Base-by-base conservation (phyloP, 768 basidiomycete species). In the Pleurotus platypus region DNA sequence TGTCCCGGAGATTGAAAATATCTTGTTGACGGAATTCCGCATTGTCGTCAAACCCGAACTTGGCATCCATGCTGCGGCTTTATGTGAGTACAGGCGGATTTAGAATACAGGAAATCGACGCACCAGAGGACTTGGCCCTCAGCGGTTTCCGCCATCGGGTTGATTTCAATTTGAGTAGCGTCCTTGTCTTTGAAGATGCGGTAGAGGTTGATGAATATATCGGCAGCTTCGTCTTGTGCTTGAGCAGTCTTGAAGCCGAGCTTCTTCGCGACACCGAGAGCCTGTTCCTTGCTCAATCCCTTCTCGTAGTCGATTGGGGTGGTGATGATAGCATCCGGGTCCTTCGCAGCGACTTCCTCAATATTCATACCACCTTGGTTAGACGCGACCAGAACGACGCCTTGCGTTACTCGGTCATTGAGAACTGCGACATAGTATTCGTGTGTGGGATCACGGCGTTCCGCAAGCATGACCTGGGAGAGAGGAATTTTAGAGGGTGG, bases 41-140 rank as follows among this genome's bases (percentile, higher is more conserved):
- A 68, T 99, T 98, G 70, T 99, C 97, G 66, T 99, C 97, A 66
- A 99, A 99, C n/a, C 94, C 94, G 60, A 98, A 93, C 73, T 99
- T 99, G 70, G 97, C 97, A 72, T 99, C 97, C 97, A 99, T 98
- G 78, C 95, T 96, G 62, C 11, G 30, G 18, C 38, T 15, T 16
- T 40, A 50, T 45, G 22, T 13, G 54, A 26, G 45, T 35, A 49
- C 24, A 6, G 30, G 20, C n/a, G 16, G 30, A 9, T 35, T 35
- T 35, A 35, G 35, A 37, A 49, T 13, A 11, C 60, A 56, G 2
- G n/a, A n/a, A 40, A n/a, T 38, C 42, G 3, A 73, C 83, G 62
- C 64, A 93, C 94, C 96, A 98, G 49, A 98, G 86, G 51, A 99
- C 95, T 59, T 81, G 81, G 6, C 97, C 97, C 65, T 98, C 94